Evolutionary conservation across 352 stramenopile species (phyloP), one percentile per base, ranked within the genome.

Genomic region (Peronospora farinosa): DNA sequence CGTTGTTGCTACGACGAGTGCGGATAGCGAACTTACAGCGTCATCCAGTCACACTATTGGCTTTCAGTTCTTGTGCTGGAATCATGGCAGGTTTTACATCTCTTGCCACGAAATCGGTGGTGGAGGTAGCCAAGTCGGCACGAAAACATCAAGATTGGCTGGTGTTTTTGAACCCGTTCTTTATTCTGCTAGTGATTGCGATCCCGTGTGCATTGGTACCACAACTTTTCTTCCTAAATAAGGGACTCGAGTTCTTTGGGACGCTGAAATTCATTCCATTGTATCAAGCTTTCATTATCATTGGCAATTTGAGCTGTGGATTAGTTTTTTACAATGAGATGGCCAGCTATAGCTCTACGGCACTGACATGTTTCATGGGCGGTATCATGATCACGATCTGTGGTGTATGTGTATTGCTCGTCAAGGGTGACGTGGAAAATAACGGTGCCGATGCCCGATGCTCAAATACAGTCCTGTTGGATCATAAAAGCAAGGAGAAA

Each of bases 311-410:
- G 69, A 52, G 72, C 25, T 87, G 78, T 41, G 78, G 78, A 12
- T 78, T 86, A 64, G 65, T 89, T 46, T 89, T 84, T 60, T 87
- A 84, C 68, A 81, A 89, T 43, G 78, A 89, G 51, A 86, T 89
- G 75, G 64, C 54, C 15, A 71, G 51, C 51, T 89, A 87, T 62
- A 68, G 62, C 41, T 41, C 57, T 10, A 42, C 55, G 1, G 61
- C 74, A 30, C 54, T 87, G 21, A 32, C 65, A 15, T 67, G 55
- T 19, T 87, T 89, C 45, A 51, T 81, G 17, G 54, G 54, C 4
- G 78, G 78, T n/a, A 68, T 86, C 27, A 47, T 58, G 15, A 61
- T 79, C 41, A 87, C 78, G 4, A 69, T 89, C 40, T 66, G 51
- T 1, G 78, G 78, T 9, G 78, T 89, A 13, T 84, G 71, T 36